These are phyloP conservation scores for Aspergillus sclerotioniger DNA, from an alignment of 495 filamentous ascomycete species.

Conservation along the genomic window DNA sequence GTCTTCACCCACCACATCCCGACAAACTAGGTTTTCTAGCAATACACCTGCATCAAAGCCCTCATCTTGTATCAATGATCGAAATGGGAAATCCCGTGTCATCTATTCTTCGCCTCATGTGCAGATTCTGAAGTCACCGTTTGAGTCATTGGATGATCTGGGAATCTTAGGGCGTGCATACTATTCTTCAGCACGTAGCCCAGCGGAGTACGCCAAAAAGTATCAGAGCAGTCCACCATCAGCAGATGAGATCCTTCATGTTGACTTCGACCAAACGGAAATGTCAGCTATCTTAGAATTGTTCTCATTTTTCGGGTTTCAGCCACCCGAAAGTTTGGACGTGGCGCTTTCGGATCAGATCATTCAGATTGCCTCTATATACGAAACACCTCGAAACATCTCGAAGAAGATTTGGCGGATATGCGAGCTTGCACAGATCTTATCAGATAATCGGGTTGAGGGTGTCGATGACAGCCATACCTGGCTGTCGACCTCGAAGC, in stretches of 20 bases:
- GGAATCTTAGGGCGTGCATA: conserved; percentile 5
- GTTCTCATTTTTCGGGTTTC: conserved; percentile 9
- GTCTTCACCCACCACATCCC: not conserved
- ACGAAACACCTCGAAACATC: not conserved
- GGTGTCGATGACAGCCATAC: not conserved
- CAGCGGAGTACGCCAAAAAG: conserved; percentile 11
- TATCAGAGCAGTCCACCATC: not conserved
- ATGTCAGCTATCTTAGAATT: conserved; percentile 16
- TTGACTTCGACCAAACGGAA: conserved; percentile 20
- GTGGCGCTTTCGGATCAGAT: conserved; percentile 18
- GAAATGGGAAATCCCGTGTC: not conserved
- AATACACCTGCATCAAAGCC: not conserved
- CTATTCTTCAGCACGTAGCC: conserved; percentile 16
- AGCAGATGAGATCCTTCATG: conserved; percentile 12
- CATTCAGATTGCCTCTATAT: conserved; percentile 11
- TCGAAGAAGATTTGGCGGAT: conserved; percentile 11
- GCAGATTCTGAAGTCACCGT: conserved; percentile 12
- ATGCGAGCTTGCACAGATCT: conserved; percentile 11
- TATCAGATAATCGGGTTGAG: not conserved
- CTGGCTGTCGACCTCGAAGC: not conserved
- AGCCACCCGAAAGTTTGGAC: conserved; percentile 5
- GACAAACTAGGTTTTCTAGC: not conserved
- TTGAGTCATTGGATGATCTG: conserved; percentile 11
- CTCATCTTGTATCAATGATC: not conserved
- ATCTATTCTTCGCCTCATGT: conserved; percentile 12